Evolutionary conservation across 352 stramenopile species (phyloP).

Genomic region (Pythium phragmiticola): DNA sequence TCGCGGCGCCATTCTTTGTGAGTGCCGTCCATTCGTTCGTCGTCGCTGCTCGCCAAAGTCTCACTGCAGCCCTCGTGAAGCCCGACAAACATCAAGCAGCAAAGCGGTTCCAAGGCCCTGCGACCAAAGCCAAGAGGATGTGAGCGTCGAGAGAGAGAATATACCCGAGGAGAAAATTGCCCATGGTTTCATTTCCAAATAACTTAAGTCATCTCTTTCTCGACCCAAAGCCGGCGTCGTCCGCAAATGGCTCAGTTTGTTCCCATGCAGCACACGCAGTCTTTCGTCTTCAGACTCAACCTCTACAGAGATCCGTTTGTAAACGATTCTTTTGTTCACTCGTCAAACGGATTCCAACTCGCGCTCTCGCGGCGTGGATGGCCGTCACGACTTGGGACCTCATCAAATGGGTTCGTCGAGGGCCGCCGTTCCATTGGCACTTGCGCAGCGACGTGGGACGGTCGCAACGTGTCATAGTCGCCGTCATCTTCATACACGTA

Average conservation of each 20-base stretch:
- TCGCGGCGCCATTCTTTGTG: conserved; percentile 40
- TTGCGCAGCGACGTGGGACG: background rate
- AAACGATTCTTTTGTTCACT: conserved; percentile 1
- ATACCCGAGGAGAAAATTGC: conserved; percentile 8
- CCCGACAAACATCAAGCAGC: conserved; percentile 6
- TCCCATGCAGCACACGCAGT: conserved; percentile 18
- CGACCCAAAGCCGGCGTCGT: too few relatives aligned
- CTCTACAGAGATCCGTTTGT: background rate
- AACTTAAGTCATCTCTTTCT: conserved; percentile 14
- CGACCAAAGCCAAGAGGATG: conserved; percentile 9
- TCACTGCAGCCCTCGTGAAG: conserved; percentile 4
- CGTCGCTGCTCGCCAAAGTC: background rate
- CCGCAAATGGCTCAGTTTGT: too few relatives aligned
- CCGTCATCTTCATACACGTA: conserved; percentile 6
- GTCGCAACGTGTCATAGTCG: conserved; percentile 17
- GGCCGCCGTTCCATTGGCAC: conserved; percentile 10
- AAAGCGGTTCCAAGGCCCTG: background rate
- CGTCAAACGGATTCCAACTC: conserved; percentile 25
- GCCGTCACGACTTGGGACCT: background rate
- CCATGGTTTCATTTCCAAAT: conserved; percentile 19
- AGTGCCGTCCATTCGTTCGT: conserved; percentile 33
- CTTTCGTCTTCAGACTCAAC: background rate
- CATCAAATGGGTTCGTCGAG: conserved; percentile 28
- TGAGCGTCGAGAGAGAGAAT: background rate
- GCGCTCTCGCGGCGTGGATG: conserved; percentile 15